Evolutionary conservation across 108 stramenopile genomes (phyloP).

Genomic region (Cyclostephanos tholiformis): DNA sequence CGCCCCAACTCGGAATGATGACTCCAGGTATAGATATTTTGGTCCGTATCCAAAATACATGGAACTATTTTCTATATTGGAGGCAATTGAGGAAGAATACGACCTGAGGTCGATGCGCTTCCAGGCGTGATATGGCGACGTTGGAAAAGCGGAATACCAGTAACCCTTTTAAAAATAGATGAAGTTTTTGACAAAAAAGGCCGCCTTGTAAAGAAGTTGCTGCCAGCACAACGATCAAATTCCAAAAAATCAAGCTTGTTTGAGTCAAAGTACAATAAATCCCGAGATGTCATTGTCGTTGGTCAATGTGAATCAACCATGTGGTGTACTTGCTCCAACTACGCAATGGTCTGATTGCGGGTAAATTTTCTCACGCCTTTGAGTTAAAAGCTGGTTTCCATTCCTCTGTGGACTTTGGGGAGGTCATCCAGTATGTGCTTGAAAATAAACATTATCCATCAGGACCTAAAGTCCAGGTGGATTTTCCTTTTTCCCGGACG

Average conservation of each 20-base stretch:
- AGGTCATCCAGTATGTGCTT: constrained; percentile 49
- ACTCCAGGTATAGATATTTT: constrained; percentile 57
- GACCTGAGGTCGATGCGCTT: constrained; percentile 37
- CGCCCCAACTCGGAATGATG: constrained; percentile 44
- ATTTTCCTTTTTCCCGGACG: constrained; percentile 60
- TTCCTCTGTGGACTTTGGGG: constrained; percentile 22
- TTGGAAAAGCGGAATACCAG: constrained; percentile 39
- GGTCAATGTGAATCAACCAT: constrained; percentile 1
- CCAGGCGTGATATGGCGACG: constrained; percentile 18
- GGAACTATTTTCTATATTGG: constrained; percentile 52
- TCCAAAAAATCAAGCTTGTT: constrained; percentile 57
- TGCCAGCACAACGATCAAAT: constrained; percentile 41
- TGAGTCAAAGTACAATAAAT: constrained; percentile 45
- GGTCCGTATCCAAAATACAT: constrained; percentile 65
- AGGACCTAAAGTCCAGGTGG: constrained; percentile 20
- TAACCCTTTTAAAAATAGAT: constrained; percentile 35
- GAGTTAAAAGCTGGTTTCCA: constrained; percentile 21
- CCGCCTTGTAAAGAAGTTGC: background rate
- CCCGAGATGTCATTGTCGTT: constrained; percentile 56
- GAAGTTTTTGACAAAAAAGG: constrained; percentile 44
- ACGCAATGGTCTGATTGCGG: constrained; percentile 52
- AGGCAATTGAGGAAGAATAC: constrained; percentile 35
- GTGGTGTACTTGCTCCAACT: constrained; percentile 61
- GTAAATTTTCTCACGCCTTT: constrained; percentile 53
- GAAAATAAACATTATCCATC: constrained; percentile 59